A percentile compares a stretch with the other conserved stretches of the same genome.
Evolutionary conservation across 2,329 filamentous ascomycete genomes (phyloP).

Genomic region (Alternaria dauci): DNA sequence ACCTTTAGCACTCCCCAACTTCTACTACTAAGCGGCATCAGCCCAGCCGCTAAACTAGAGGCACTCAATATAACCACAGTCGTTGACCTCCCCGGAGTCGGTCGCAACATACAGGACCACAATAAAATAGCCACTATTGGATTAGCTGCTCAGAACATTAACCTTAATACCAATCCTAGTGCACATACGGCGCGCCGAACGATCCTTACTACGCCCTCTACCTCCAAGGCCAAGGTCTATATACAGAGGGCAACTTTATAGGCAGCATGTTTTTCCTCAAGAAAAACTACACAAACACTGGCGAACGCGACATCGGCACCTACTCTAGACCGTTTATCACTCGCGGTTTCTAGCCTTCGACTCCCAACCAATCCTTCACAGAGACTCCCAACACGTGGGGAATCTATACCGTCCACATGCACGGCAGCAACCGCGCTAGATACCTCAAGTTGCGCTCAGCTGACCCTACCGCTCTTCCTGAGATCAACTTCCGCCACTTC

Average conservation of each 20-base stretch:
- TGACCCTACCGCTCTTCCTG: not conserved
- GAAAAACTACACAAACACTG: not conserved
- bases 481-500: not conserved
- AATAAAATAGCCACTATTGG: not conserved
- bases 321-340: not conserved
- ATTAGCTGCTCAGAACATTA: not conserved
- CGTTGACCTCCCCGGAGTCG: constrained; percentile 32
- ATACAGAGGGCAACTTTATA: not conserved
- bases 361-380: not conserved
- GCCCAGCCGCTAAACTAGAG: constrained; percentile 61
- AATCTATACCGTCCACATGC: not conserved
- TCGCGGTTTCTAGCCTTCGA: not conserved
- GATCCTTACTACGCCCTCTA: not conserved
- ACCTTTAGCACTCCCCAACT: constrained; percentile 70
- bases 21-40: constrained; percentile 69
- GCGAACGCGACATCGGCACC: not conserved
- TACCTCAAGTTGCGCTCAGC: not conserved
- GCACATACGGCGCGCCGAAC: not conserved
- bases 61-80: constrained; percentile 61
- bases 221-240: not conserved
- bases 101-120: not conserved
- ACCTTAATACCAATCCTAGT: not conserved
- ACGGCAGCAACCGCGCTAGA: not conserved
- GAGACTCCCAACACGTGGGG: not conserved
- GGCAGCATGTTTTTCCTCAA: not conserved